These are phyloP conservation scores for Apophysomyces sp. DNA, from an alignment of 371 early-diverging fungal species.

Conservation along the genomic window DNA sequence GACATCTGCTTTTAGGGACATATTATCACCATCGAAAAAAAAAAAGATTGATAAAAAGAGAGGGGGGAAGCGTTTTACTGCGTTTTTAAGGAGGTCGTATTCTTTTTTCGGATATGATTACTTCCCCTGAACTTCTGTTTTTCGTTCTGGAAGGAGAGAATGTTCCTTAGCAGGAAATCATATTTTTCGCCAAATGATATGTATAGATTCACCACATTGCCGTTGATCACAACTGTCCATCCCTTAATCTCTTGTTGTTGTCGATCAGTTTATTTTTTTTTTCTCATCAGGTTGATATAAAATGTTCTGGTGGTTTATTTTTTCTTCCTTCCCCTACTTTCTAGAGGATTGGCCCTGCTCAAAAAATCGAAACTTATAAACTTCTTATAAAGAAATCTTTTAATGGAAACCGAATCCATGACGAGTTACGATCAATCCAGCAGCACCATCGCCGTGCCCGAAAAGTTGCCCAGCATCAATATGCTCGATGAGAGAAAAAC, in stretches of 20 bases:
- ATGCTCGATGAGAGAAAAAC: neutral
- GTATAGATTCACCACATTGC: neutral
- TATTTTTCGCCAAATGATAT: neutral
- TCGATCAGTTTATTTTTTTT: neutral
- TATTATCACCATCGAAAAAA: neutral
- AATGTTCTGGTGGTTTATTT: neutral
- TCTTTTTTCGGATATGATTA: conserved; percentile 2
- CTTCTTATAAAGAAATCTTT: neutral
- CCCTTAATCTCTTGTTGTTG: neutral
- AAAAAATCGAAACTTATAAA: no score
- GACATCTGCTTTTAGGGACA: neutral
- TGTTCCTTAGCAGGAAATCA: neutral
- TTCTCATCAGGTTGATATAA: neutral
- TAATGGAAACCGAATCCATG: conserved; percentile 2
- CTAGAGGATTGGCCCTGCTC: neutral
- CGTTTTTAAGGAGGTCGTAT: neutral
- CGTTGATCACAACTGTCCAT: neutral
- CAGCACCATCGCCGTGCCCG: neutral
- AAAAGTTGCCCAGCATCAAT: neutral
- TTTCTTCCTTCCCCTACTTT: conserved; percentile 1
- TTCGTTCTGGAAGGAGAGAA: conserved; percentile 2
- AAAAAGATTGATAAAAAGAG: neutral
- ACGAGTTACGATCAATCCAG: neutral
- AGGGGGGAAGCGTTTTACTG: neutral
- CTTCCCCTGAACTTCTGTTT: neutral